These are phyloP conservation scores for Naganishia kalamii DNA, from an alignment of 768 basidiomycete species.

Conservation along the genomic window DNA sequence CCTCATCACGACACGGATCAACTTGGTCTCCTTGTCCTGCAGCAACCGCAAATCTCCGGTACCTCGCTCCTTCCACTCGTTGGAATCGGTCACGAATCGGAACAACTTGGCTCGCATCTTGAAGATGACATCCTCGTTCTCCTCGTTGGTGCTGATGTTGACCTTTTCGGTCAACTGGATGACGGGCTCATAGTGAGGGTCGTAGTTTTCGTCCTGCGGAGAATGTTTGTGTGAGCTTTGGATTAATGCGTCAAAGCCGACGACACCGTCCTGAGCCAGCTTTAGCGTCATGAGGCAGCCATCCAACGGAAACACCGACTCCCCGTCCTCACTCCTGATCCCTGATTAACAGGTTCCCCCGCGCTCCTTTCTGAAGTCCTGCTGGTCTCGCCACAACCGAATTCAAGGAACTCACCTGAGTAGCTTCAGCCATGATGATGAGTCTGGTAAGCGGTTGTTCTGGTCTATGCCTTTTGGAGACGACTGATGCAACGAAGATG, in stretches of 20 bases:
- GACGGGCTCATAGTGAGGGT: slow-evolving; percentile 91
- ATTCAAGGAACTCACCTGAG: background rate
- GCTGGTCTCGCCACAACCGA: too few species aligned
- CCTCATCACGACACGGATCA: slow-evolving; percentile 94
- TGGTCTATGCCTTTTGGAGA: background rate
- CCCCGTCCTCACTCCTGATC: background rate
- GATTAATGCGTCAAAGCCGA: background rate
- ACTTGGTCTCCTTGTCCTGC: slow-evolving; percentile 78
- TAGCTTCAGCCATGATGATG: background rate
- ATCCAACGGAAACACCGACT: background rate
- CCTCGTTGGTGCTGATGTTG: slow-evolving; percentile 88
- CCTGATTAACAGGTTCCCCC: too few species aligned
- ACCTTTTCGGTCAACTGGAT: slow-evolving; percentile 94
- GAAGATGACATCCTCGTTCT: slow-evolving; percentile 85
- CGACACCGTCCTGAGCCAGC: background rate
- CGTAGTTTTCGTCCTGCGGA: slow-evolving; percentile 62
- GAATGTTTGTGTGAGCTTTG: background rate
- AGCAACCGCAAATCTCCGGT: slow-evolving; percentile 93
- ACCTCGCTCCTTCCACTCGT: slow-evolving; percentile 97
- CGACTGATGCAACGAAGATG: background rate
- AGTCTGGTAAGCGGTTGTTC: background rate
- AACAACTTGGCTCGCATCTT: slow-evolving; percentile 99
- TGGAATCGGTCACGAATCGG: slow-evolving; percentile 69
- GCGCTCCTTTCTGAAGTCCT: too few species aligned
- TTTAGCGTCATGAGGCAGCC: too few species aligned